phyloP scores from a whole-genome alignment of 163 green algal species.

The Picocystis sp. region DNA sequence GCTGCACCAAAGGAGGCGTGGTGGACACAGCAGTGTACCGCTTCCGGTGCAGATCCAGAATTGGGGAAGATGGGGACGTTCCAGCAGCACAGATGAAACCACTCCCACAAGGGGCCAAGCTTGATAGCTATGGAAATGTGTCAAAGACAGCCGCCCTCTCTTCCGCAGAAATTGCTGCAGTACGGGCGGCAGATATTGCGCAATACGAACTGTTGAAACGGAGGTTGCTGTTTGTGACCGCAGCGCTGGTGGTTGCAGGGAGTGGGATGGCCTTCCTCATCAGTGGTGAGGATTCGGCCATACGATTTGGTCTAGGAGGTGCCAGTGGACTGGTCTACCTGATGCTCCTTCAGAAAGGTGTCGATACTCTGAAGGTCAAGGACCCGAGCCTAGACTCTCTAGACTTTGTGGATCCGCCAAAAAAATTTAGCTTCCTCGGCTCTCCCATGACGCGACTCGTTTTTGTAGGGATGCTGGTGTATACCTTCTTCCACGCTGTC shows the following conservation, averaged over 20 bases:
- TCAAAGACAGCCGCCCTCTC: background rate
- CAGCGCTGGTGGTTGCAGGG: constrained; percentile 34
- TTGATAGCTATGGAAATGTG: too few relatives aligned
- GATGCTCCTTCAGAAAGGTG: constrained; percentile 43
- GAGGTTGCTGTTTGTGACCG: constrained; percentile 37
- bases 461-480: too few relatives aligned
- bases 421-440: too few relatives aligned
- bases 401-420: too few relatives aligned
- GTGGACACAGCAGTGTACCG: constrained; percentile 8
- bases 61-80: constrained; percentile 25
- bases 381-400: background rate
- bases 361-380: constrained; percentile 18
- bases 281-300: constrained; percentile 28
- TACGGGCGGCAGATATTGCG: constrained; percentile 35
- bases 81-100: constrained; percentile 38
- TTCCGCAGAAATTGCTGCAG: constrained; percentile 27
- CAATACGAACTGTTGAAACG: constrained; percentile 45
- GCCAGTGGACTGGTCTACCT: constrained; percentile 46
- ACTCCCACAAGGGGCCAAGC: constrained; percentile 30
- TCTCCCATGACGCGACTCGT: too few relatives aligned
- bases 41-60: constrained; percentile 33
- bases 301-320: constrained; percentile 51
- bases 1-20: constrained; percentile 39
- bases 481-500: too few relatives aligned
- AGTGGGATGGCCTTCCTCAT: constrained; percentile 19